Evolutionary conservation across 305 asterid species (phyloP), one percentile per base, ranked within the genome.

Genomic region (Solanum hybrid): DNA sequence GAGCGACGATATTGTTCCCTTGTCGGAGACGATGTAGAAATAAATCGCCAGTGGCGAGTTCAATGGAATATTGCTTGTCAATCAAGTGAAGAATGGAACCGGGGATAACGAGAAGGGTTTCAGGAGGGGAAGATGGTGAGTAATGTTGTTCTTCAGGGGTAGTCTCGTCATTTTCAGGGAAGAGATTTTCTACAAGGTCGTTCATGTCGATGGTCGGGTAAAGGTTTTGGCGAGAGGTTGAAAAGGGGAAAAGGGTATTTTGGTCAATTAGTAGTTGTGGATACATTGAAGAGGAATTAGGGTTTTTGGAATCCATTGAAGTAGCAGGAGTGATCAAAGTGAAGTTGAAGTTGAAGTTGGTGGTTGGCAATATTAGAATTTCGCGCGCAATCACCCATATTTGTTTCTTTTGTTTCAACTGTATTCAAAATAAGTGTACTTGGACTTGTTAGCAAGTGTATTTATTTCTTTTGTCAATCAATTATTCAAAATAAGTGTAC

Each of bases 21-120:
- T 57, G 71, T 57, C 24, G 71, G 71, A 57, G 71, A 57, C 71
- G 5, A 57, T 57, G 11, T 18, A 57, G 5, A 3, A 57, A 57
- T 57, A 20, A 61, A 61, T 61, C 71, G 71, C 26, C 71, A 8
- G 71, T 20, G 26, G 71, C 71, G 26, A 61, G 71, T 61, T 20
- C 5, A 20, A 61, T 8, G 71, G 71, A 61, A 61, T 61, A 61
- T 42, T 94, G 95, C 64, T 89, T 91, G 90, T 95, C 99, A 90
- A 97, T 97, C 81, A 97, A 95, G 89, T 97, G 96, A 51, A 97
- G 93, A 73, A 97, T 96, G 67, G 98, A 94, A 83, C 98, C 97
- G 39, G 97, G 98, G 42, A 96, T 88, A 4, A 93, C 87, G 86
- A 97, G 86, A 89, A 94, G 90, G 37, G 37, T 34, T 34, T 82